Evolutionary conservation across 1,284 basidiomycete species (phyloP).

Genomic region (Cutaneotrichosporon arboriforme): DNA sequence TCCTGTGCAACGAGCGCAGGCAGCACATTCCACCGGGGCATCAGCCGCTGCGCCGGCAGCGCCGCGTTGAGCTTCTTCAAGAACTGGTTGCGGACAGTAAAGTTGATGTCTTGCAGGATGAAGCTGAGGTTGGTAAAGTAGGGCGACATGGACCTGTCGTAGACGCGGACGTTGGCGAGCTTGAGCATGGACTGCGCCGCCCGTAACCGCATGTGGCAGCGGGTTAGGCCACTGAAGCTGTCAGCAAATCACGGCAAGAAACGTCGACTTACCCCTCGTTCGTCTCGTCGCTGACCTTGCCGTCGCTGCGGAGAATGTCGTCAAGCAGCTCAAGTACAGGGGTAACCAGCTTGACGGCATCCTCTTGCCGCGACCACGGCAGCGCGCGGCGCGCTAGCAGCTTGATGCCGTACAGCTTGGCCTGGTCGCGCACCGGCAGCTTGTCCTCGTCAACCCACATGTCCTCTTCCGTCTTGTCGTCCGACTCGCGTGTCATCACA

Average conservation of each 20-base stretch:
- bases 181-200: conserved; percentile 77
- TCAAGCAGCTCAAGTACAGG: conserved; percentile 72
- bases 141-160: conserved; percentile 57
- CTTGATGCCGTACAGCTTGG: conserved; percentile 70
- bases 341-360: conserved; percentile 60
- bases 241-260: no score
- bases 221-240: conserved; percentile 27
- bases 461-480: conserved; percentile 47
- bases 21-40: conserved; percentile 70
- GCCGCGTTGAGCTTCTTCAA: conserved; percentile 67
- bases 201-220: conserved; percentile 62
- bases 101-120: conserved; percentile 79
- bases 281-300: conserved; percentile 58
- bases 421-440: conserved; percentile 51
- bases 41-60: conserved; percentile 59
- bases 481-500: conserved; percentile 58
- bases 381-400: conserved; percentile 72
- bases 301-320: conserved; percentile 61
- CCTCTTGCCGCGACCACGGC: conserved; percentile 58
- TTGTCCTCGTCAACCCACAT: conserved; percentile 65
- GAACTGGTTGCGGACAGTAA: conserved; percentile 73
- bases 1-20: conserved; percentile 86
- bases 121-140: conserved; percentile 69
- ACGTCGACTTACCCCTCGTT: conserved; percentile 58
- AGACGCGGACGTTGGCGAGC: conserved; percentile 62